Evolutionary conservation across 768 basidiomycete genomes (phyloP).

Genomic region (Rhodotorula diobovata): DNA sequence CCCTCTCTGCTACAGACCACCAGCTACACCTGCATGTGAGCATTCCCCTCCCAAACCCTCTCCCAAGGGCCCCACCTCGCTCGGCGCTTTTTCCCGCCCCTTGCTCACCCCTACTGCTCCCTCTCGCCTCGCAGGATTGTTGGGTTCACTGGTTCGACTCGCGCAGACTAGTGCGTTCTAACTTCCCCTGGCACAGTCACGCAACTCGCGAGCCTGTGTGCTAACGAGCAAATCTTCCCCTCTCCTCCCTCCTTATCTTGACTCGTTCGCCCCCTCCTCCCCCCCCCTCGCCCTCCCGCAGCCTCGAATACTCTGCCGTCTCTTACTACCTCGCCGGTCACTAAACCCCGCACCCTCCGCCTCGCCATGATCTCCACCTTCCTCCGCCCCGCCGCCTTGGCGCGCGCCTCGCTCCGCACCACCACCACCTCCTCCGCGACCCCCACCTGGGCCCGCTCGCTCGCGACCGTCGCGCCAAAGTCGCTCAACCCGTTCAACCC

Average conservation of each 20-base stretch:
- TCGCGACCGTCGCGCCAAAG: slow-evolving; percentile 33
- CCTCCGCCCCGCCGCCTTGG: slow-evolving; percentile 12
- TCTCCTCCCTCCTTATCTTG: slow-evolving; percentile 6
- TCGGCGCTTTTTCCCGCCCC: background rate
- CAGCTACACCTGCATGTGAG: slow-evolving; percentile 22
- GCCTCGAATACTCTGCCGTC: slow-evolving; percentile 32
- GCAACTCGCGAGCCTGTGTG: background rate
- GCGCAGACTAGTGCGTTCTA: slow-evolving; percentile 28
- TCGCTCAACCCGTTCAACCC: slow-evolving; percentile 36
- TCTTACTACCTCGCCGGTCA: slow-evolving; percentile 25
- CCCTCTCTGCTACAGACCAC: background rate
- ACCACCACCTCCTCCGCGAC: background rate
- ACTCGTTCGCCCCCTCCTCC: background rate
- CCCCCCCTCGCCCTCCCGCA: background rate
- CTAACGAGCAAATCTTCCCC: background rate
- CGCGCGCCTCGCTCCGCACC: slow-evolving; percentile 7
- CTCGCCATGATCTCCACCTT: slow-evolving; percentile 29
- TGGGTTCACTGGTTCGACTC: slow-evolving; percentile 7
- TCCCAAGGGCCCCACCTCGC: too few relatives aligned
- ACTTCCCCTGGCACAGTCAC: background rate
- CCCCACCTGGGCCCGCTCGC: slow-evolving; percentile 17
- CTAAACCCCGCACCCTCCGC: background rate
- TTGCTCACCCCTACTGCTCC: background rate
- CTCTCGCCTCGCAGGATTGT: slow-evolving; percentile 12
- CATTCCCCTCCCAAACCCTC: background rate